A percentile compares a stretch with the other conserved stretches of the same genome.
These are phyloP conservation scores for Alternaria viburni DNA, from an alignment of 2,329 filamentous ascomycete genomes.

Conservation along the genomic window DNA sequence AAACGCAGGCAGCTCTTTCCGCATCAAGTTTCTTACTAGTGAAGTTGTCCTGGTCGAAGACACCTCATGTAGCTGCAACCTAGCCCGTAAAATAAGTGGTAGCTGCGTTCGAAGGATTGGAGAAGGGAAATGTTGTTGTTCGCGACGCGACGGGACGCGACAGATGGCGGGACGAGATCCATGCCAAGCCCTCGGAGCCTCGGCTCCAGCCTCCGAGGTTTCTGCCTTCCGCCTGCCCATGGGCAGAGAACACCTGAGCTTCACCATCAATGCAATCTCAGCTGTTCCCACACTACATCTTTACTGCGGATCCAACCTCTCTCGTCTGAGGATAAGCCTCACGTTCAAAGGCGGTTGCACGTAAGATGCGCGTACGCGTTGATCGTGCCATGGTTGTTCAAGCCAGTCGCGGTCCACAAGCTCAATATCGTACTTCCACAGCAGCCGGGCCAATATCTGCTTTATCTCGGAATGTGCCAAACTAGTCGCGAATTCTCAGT, in stretches of 20 bases:
- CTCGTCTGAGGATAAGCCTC: neutral
- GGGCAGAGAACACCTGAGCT: neutral
- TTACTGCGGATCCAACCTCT: neutral
- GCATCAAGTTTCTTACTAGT: neutral
- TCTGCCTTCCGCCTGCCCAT: neutral
- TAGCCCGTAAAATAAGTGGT: neutral
- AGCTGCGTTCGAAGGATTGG: neutral
- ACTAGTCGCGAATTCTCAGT: neutral
- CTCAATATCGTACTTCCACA: slow-evolving; percentile 3
- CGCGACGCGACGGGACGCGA: neutral
- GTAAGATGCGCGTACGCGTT: slow-evolving; percentile 2
- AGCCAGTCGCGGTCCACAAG: slow-evolving; percentile 1
- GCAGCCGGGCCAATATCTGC: neutral
- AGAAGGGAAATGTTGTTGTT: neutral
- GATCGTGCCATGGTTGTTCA: neutral
- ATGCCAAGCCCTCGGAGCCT: neutral
- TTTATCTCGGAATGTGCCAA: slow-evolving; percentile 6
- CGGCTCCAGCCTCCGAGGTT: neutral
- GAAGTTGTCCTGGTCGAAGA: neutral
- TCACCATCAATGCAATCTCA: neutral
- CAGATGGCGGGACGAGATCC: neutral
- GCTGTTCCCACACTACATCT: neutral
- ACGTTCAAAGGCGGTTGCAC: slow-evolving; percentile 4
- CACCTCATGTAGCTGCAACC: neutral
- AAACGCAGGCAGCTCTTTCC: neutral